Evolutionary conservation across 1,284 basidiomycete genomes (phyloP).

Genomic region (Phaffia rhodozyma): DNA sequence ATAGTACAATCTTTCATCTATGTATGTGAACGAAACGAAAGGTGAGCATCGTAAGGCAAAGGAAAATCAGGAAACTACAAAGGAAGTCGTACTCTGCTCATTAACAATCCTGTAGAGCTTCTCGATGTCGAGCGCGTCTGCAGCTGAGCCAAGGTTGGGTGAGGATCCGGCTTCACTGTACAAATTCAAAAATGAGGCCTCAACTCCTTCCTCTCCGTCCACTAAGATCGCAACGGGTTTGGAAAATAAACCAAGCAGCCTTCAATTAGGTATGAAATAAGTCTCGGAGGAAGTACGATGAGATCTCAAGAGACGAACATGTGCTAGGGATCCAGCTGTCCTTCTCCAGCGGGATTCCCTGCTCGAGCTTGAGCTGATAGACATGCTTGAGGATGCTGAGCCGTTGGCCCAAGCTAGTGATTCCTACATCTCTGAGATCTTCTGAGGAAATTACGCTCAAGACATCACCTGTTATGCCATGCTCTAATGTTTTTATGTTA

Average conservation of each 20-base stretch:
- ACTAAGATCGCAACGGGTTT: no score
- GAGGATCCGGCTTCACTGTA: not conserved
- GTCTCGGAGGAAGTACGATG: constrained; percentile 50
- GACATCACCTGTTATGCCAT: constrained; percentile 79
- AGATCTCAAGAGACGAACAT: constrained; percentile 47
- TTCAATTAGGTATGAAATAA: constrained; percentile 41
- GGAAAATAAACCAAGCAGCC: not conserved
- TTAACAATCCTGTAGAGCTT: constrained; percentile 55
- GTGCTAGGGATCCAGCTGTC: constrained; percentile 79
- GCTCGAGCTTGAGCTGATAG: constrained; percentile 72
- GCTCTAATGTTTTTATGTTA: constrained; percentile 44
- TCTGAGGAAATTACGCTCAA: constrained; percentile 70
- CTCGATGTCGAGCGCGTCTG: constrained; percentile 38
- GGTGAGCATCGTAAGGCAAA: constrained; percentile 9
- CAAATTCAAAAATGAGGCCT: no score
- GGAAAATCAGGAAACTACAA: not conserved
- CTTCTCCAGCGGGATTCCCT: constrained; percentile 68
- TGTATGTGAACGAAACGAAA: not conserved
- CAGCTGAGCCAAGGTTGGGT: not conserved
- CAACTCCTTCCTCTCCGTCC: no score
- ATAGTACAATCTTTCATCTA: constrained; percentile 53
- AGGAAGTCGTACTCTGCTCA: constrained; percentile 51
- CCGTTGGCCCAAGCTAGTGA: constrained; percentile 73
- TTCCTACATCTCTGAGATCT: constrained; percentile 67
- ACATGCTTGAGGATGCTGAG: constrained; percentile 77